Evolutionary conservation across 805 yeast species (phyloP), one percentile per base, ranked within the genome.

Genomic region (Metschnikowia cerradonensis): DNA sequence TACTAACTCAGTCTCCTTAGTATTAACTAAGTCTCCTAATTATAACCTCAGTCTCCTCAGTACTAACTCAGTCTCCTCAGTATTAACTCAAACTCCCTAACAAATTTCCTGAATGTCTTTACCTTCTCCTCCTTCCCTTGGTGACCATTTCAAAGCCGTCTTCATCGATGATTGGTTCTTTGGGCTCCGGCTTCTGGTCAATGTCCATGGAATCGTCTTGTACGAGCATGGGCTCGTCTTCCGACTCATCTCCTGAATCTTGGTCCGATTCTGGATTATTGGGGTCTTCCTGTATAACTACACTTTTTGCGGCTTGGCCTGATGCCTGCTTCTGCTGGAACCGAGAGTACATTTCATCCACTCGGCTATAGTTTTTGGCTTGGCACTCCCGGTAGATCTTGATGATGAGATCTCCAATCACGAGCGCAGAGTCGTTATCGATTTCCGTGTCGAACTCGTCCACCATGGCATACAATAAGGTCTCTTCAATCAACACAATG

Each of bases 121-220:
- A 37, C 20, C n/a, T 55, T 20, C 59, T 50, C 66, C 78, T 76
- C 47, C 67, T 57, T n/a, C 87, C 83, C 62, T 80, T 84, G 60
- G 84, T 90, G 3, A 92, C 97, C 53, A 90, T 68, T 60, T 90
- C 94, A 63, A 92, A 92, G 1, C 98, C 99, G 64, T 92, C 98
- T 33, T 92, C 98, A 64, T 92, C 98, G 7, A 92, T 77, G 96
- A 43, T 31, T 33, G 52, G 55, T 19, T 41, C 30, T 23, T 23
- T 23, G 30, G 30, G 30, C 30, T 23, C 30, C 1, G 10, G 50
- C 36, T 55, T 53, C 34, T 62, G 63, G 42, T 68, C 70, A 2
- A 67, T 58, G 14, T 70, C 71, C 73, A 71, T 69, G 8, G 54
- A 59, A 31, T 61, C 66, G 1, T 58, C 62, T 1, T 54, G 52